Conservation (phyloP, 805 yeast species). For the Wickerhamiella hasegawae region DNA sequence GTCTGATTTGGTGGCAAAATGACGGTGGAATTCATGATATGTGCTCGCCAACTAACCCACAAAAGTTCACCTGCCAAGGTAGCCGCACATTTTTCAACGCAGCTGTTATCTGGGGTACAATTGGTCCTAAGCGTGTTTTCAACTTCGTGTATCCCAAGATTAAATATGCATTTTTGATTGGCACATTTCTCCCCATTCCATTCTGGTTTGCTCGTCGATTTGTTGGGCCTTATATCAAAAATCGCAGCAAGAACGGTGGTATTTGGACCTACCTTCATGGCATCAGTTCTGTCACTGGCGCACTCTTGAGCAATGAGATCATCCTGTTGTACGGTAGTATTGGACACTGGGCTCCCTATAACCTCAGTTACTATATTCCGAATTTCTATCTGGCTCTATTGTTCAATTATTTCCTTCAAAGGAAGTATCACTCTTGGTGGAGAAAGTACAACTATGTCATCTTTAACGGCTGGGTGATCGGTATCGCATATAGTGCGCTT, state of each 20-base stretch:
- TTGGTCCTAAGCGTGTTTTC: constrained; percentile 40
- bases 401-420: constrained; percentile 33
- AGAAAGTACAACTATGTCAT: too few relatives aligned
- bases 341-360: constrained; percentile 20
- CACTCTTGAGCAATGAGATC: constrained; percentile 26
- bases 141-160: constrained; percentile 42
- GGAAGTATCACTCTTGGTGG: too few relatives aligned
- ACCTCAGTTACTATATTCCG: constrained; percentile 13
- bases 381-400: constrained; percentile 21
- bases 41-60: constrained; percentile 24
- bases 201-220: constrained; percentile 8
- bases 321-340: too few relatives aligned
- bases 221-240: background rate
- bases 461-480: constrained; percentile 43
- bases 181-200: constrained; percentile 22
- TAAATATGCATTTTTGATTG: constrained; percentile 48
- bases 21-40: constrained; percentile 20
- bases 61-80: constrained; percentile 29
- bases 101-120: constrained; percentile 39
- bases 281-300: constrained; percentile 30
- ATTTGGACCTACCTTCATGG: constrained; percentile 33
- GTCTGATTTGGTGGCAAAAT: constrained; percentile 21
- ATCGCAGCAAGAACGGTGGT: constrained; percentile 24
- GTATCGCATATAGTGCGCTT: constrained; percentile 45
- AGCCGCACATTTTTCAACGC: constrained; percentile 30